These are phyloP conservation scores for Violaceomyces palustris DNA, from an alignment of 1,284 basidiomycete genomes.

Conservation along the genomic window DNA sequence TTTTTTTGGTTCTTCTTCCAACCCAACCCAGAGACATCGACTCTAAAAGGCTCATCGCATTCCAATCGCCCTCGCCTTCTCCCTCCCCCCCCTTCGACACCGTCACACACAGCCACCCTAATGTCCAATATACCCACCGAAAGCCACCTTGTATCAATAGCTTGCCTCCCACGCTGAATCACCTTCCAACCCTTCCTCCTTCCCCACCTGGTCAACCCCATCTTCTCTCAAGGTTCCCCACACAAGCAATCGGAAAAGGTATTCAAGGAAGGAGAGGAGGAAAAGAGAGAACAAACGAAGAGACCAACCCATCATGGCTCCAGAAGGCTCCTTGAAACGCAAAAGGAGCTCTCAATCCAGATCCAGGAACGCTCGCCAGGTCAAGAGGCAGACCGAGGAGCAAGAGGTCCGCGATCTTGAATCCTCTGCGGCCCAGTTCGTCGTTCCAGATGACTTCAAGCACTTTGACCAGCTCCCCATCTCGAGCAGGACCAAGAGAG, in stretches of 20 bases:
- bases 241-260: too few relatives aligned
- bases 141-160: too few relatives aligned
- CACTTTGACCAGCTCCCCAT: slow-evolving; percentile 43
- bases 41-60: too few relatives aligned
- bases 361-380: slow-evolving; percentile 28
- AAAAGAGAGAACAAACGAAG: neutral
- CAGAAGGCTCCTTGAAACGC: slow-evolving; percentile 22
- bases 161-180: too few relatives aligned
- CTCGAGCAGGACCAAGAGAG: slow-evolving; percentile 34
- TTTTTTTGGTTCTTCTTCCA: too few relatives aligned
- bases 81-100: too few relatives aligned
- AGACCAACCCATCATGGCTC: neutral
- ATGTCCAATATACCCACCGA: too few relatives aligned
- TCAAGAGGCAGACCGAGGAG: slow-evolving; percentile 39
- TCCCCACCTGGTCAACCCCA: too few relatives aligned
- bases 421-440: slow-evolving; percentile 11
- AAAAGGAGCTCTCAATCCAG: slow-evolving; percentile 25
- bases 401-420: slow-evolving; percentile 40
- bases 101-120: too few relatives aligned
- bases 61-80: too few relatives aligned
- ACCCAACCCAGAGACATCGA: neutral
- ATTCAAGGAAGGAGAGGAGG: neutral
- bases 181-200: too few relatives aligned
- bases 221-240: too few relatives aligned
- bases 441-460: slow-evolving; percentile 10